These are phyloP conservation scores for Mycosphaerella arachidis DNA, from an alignment of 2,329 filamentous ascomycete species.

Conservation along the genomic window DNA sequence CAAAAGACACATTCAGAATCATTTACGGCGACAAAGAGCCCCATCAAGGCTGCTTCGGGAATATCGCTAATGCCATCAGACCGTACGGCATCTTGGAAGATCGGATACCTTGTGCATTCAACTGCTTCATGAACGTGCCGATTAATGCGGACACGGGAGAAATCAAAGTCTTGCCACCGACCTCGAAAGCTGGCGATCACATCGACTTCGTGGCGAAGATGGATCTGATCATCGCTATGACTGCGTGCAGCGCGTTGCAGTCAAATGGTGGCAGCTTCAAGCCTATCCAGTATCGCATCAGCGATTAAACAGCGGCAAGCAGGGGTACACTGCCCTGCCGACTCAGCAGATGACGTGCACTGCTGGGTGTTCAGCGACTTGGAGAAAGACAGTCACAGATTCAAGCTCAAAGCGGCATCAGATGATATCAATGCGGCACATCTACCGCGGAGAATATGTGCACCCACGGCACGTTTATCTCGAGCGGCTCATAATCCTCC, in stretches of 20 bases:
- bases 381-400: neutral
- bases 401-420: neutral
- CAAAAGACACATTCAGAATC: conserved; percentile 22
- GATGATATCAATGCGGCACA: neutral
- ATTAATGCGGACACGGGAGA: conserved; percentile 23
- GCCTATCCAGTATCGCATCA: conserved; percentile 17
- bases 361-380: no score
- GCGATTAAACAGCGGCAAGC: neutral
- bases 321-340: no score
- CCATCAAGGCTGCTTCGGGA: conserved; percentile 27
- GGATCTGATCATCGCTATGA: conserved; percentile 26
- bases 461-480: neutral
- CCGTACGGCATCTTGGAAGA: conserved; percentile 20
- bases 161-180: conserved; percentile 23
- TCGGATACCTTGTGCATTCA: conserved; percentile 25
- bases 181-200: conserved; percentile 24
- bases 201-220: conserved; percentile 27
- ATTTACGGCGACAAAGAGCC: conserved; percentile 26
- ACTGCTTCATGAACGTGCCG: conserved; percentile 29
- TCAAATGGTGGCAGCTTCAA: conserved; percentile 26
- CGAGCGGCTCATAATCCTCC: neutral
- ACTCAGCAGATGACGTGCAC: no score
- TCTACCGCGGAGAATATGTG: neutral
- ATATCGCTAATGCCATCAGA: conserved; percentile 22
- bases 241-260: conserved; percentile 23